Conservation (phyloP, 2,329 filamentous ascomycete species). For the Colletotrichum endophyticum region DNA sequence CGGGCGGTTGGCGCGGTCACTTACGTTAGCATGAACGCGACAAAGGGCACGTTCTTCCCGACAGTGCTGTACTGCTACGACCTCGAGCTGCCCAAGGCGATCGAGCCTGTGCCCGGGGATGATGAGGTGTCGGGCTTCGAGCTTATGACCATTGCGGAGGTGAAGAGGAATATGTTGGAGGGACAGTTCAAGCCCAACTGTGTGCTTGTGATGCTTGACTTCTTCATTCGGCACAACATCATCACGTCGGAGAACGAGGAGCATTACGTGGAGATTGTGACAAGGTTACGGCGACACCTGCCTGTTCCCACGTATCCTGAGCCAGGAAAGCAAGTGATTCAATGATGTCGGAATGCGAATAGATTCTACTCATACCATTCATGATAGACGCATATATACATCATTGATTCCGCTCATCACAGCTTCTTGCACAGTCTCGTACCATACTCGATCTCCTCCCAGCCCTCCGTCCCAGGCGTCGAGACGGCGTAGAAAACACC, state of each 20-base stretch:
- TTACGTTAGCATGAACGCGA: conserved; percentile 18
- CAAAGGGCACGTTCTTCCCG: conserved; percentile 26
- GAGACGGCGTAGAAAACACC: conserved; percentile 42
- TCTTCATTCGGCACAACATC: conserved; percentile 78
- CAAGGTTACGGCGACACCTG: conserved; percentile 46
- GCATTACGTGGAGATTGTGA: conserved; percentile 72
- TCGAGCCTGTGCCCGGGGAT: conserved; percentile 72
- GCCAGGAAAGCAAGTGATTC: neutral
- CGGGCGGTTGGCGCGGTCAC: conserved; percentile 38
- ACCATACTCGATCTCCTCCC: conserved; percentile 43
- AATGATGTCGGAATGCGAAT: too few relatives aligned
- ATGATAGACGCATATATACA: neutral
- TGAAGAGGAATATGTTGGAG: conserved; percentile 64
- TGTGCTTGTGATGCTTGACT: conserved; percentile 78
- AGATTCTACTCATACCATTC: too few relatives aligned
- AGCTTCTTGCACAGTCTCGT: conserved; percentile 41
- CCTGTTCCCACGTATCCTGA: conserved; percentile 38
- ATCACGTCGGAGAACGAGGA: conserved; percentile 75
- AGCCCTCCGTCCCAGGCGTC: conserved; percentile 49
- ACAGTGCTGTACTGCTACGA: conserved; percentile 74
- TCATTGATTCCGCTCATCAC: neutral
- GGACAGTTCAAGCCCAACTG: conserved; percentile 89
- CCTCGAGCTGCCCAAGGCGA: conserved; percentile 63
- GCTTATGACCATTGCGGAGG: conserved; percentile 65
- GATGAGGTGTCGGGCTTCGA: conserved; percentile 80